phyloP scores from a whole-genome alignment of 371 early-diverging fungal species.

The Mortierella sp. region DNA sequence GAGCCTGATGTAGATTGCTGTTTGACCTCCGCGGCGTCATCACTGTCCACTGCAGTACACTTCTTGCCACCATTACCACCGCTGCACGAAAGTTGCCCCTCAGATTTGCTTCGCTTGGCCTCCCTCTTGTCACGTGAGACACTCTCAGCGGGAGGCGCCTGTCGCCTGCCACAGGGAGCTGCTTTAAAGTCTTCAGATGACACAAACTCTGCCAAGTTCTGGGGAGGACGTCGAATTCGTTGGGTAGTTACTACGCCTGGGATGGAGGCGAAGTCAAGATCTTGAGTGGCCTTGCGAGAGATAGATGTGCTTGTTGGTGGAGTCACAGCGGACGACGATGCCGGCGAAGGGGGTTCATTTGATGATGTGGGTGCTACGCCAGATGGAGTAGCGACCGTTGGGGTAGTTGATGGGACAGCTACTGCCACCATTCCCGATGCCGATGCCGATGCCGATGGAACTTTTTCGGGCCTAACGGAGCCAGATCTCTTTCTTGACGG shows the following conservation, averaged over 20 bases:
- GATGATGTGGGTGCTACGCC: no score
- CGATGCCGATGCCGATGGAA: no score
- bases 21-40: no score
- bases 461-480: conserved; percentile 4
- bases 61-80: conserved; percentile 5
- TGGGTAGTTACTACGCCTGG: conserved; percentile 37
- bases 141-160: not conserved
- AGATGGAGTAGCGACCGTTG: not conserved
- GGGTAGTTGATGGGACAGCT: no score
- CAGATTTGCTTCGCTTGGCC: conserved; percentile 11
- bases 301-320: no score
- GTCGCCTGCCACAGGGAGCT: conserved; percentile 20
- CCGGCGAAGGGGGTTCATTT: no score
- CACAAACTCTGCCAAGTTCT: conserved; percentile 49
- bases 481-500: conserved; percentile 17
- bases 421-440: no score
- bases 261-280: conserved; percentile 11
- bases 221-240: conserved; percentile 50
- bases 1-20: not conserved
- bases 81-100: conserved; percentile 9
- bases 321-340: no score
- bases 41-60: no score
- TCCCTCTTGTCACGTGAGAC: not conserved
- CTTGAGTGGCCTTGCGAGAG: conserved; percentile 1
- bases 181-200: conserved; percentile 51